Percentiles rank a stretch among this genome's conserved stretches.
Conservation (phyloP, 768 basidiomycete genomes). For the Amanita inopinata region DNA sequence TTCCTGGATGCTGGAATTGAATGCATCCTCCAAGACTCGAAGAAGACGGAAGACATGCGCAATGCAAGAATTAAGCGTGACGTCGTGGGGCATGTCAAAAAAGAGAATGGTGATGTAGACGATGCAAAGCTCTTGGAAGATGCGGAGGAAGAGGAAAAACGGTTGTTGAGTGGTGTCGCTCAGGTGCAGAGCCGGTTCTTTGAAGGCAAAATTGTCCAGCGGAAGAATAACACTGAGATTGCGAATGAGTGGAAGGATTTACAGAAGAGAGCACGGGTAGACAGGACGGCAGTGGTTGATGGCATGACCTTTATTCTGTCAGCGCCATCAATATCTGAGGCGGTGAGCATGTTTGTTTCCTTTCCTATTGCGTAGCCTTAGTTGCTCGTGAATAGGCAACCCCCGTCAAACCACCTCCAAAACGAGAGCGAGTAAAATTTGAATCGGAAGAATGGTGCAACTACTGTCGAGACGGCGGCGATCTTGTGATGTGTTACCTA, state of each 20-base stretch:
- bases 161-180: slow-evolving; percentile 43
- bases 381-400: not conserved
- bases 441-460: slow-evolving; percentile 53
- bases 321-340: slow-evolving; percentile 11
- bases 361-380: not conserved
- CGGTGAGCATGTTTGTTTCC: not conserved
- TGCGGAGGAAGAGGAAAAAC: slow-evolving; percentile 45
- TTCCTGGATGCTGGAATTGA: slow-evolving; percentile 37
- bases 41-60: slow-evolving; percentile 29
- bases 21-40: slow-evolving; percentile 37
- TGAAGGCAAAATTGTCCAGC: slow-evolving; percentile 37
- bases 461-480: slow-evolving; percentile 49
- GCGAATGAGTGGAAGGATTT: slow-evolving; percentile 36
- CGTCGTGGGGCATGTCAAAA: slow-evolving; percentile 13
- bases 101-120: slow-evolving; percentile 9
- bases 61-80: slow-evolving; percentile 38
- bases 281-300: slow-evolving; percentile 26
- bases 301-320: slow-evolving; percentile 22
- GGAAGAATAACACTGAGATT: slow-evolving; percentile 29
- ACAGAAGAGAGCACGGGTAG: slow-evolving; percentile 32
- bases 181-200: slow-evolving; percentile 50
- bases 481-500: slow-evolving; percentile 32
- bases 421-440: slow-evolving; percentile 25
- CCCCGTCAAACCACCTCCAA: slow-evolving; percentile 14
- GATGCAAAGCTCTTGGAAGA: slow-evolving; percentile 23